phyloP scores from a whole-genome alignment of 2,329 filamentous ascomycete species.

The Plectosphaerella sp. region DNA sequence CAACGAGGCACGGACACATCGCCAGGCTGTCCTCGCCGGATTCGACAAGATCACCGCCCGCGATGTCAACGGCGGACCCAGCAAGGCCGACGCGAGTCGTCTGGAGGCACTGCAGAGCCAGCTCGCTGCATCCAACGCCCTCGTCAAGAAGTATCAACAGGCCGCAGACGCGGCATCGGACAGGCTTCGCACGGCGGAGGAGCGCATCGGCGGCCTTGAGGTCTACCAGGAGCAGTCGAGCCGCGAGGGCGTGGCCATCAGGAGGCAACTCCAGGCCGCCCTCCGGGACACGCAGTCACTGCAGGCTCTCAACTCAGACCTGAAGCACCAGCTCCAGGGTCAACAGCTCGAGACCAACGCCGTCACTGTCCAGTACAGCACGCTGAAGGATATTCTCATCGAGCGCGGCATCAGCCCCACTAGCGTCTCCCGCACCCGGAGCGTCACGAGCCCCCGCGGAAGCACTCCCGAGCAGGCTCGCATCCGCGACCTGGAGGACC shows the following conservation, averaged over 20 bases:
- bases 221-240: slow-evolving; percentile 97
- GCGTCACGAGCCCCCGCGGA: slow-evolving; percentile 68
- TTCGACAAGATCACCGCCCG: slow-evolving; percentile 67
- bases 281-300: slow-evolving; percentile 80
- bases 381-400: slow-evolving; percentile 85
- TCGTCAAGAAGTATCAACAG: slow-evolving; percentile 84
- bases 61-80: slow-evolving; percentile 38
- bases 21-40: slow-evolving; percentile 75
- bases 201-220: slow-evolving; percentile 92
- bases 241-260: slow-evolving; percentile 82
- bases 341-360: slow-evolving; percentile 95
- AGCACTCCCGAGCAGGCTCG: slow-evolving; percentile 77
- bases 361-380: slow-evolving; percentile 84
- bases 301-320: slow-evolving; percentile 73
- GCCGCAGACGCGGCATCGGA: slow-evolving; percentile 85
- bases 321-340: slow-evolving; percentile 76
- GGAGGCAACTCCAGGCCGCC: slow-evolving; percentile 81
- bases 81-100: slow-evolving; percentile 57
- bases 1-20: slow-evolving; percentile 80
- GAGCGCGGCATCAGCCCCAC: slow-evolving; percentile 84
- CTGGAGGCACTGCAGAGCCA: slow-evolving; percentile 74
- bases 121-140: slow-evolving; percentile 67
- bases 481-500: slow-evolving; percentile 80
- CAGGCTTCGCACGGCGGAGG: slow-evolving; percentile 86
- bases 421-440: slow-evolving; percentile 65